Evolutionary conservation across 164 flowering plant genomes (phyloP).

Genomic region (Tetrastigma voinierianum): DNA sequence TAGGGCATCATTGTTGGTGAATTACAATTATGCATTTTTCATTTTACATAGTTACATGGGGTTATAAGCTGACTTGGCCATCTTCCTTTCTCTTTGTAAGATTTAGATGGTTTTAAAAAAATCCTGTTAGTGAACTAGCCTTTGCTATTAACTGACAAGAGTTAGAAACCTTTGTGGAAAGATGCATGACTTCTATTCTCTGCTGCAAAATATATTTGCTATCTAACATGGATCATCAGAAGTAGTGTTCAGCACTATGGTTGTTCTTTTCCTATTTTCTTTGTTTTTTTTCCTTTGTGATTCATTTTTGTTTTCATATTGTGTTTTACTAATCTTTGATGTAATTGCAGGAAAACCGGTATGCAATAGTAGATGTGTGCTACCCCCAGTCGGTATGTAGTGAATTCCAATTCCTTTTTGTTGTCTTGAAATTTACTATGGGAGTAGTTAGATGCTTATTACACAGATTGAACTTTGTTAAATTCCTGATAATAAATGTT

Average conservation of each 20-base stretch:
- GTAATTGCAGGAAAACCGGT: slow-evolving; percentile 76
- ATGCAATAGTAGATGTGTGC: slow-evolving; percentile 81
- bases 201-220: not conserved
- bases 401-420: not conserved
- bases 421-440: not conserved
- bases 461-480: not conserved
- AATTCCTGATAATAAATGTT: slow-evolving; percentile 2
- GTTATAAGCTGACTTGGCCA: too few relatives aligned
- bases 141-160: not conserved
- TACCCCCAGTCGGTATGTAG: slow-evolving; percentile 73
- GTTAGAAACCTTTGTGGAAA: not conserved
- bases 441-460: not conserved
- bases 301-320: not conserved
- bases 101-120: too few relatives aligned
- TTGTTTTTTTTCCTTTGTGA: not conserved
- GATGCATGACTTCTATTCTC: not conserved
- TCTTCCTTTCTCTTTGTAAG: too few relatives aligned
- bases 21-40: too few relatives aligned
- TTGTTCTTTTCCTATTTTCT: not conserved
- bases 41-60: too few relatives aligned
- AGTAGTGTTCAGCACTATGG: too few relatives aligned
- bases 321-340: slow-evolving; percentile 1
- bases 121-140: not conserved
- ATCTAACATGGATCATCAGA: not conserved
- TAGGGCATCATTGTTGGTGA: too few relatives aligned